These are phyloP conservation scores for Berkeleyomyces basicola DNA, from an alignment of 2,329 filamentous ascomycete species.

Conservation along the genomic window DNA sequence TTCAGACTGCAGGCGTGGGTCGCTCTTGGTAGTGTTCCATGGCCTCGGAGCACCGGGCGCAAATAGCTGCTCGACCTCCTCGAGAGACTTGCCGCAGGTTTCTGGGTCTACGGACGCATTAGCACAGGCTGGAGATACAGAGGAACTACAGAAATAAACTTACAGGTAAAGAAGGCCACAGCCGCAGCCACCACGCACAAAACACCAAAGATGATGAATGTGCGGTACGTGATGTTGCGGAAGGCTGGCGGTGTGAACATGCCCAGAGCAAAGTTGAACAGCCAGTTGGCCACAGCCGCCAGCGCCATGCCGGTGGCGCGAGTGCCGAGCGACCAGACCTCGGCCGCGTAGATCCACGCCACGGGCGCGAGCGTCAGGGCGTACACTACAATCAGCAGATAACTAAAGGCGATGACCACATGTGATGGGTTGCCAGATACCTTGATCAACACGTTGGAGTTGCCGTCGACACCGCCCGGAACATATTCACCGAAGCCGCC, in stretches of 20 bases:
- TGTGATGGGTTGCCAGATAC: conserved; percentile 37
- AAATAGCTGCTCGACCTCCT: conserved; percentile 26
- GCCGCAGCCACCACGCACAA: conserved; percentile 27
- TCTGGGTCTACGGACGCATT: conserved; percentile 20
- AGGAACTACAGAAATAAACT: background rate
- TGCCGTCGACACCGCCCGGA: conserved; percentile 29
- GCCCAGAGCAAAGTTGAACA: conserved; percentile 26
- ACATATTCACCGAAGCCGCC: conserved; percentile 28
- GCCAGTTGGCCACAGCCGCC: conserved; percentile 32
- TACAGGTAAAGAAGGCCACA: conserved; percentile 25
- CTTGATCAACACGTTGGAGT: conserved; percentile 27
- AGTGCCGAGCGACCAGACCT: conserved; percentile 46
- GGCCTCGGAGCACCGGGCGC: conserved; percentile 20
- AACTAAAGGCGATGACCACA: conserved; percentile 48
- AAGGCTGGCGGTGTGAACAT: conserved; percentile 25
- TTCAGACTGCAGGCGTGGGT: conserved; percentile 17
- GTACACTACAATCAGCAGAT: conserved; percentile 47
- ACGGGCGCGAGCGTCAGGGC: conserved; percentile 46
- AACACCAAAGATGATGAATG: conserved; percentile 26
- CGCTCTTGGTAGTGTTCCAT: conserved; percentile 24
- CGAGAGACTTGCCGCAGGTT: conserved; percentile 26
- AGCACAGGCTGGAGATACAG: background rate
- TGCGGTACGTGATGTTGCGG: conserved; percentile 20
- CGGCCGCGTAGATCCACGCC: conserved; percentile 49
- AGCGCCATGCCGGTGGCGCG: conserved; percentile 43